Percentiles rank a stretch among this genome's conserved stretches.
Conservation (phyloP, 305 asterid species). For the Fraxinus angustifolia region DNA sequence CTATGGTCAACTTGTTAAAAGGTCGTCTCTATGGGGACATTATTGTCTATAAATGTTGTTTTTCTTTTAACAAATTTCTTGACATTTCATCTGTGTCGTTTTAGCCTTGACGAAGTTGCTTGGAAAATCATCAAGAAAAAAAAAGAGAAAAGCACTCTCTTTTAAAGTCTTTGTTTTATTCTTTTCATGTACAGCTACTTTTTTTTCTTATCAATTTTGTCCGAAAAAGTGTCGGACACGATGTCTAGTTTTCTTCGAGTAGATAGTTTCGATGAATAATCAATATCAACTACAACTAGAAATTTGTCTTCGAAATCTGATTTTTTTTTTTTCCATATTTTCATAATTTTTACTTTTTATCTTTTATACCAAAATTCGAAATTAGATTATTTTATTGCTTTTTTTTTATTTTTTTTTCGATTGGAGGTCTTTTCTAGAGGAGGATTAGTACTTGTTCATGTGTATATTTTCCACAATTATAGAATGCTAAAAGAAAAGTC, state of each 20-base stretch:
- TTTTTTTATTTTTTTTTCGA: background rate
- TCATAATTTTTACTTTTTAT: background rate
- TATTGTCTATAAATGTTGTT: background rate
- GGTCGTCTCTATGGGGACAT: background rate
- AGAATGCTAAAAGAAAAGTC: background rate
- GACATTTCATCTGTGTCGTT: too few relatives aligned
- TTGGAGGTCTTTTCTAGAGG: background rate
- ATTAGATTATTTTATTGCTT: too few relatives aligned
- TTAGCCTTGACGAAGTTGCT: background rate
- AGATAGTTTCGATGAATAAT: background rate
- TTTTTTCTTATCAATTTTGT: background rate
- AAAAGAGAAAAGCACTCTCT: background rate
- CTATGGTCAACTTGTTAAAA: background rate
- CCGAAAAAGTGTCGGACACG: background rate
- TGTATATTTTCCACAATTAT: background rate
- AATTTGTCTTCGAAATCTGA: background rate
- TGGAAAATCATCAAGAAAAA: background rate
- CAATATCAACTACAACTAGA: background rate
- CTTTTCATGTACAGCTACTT: background rate
- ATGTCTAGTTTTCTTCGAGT: background rate
- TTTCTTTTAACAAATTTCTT: too few relatives aligned
- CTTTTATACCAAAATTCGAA: background rate
- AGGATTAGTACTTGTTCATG: background rate
- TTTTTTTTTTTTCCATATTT: too few relatives aligned
- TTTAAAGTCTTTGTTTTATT: background rate